Conservation (phyloP, 805 yeast genomes). For the Candida nonsorbophila region DNA sequence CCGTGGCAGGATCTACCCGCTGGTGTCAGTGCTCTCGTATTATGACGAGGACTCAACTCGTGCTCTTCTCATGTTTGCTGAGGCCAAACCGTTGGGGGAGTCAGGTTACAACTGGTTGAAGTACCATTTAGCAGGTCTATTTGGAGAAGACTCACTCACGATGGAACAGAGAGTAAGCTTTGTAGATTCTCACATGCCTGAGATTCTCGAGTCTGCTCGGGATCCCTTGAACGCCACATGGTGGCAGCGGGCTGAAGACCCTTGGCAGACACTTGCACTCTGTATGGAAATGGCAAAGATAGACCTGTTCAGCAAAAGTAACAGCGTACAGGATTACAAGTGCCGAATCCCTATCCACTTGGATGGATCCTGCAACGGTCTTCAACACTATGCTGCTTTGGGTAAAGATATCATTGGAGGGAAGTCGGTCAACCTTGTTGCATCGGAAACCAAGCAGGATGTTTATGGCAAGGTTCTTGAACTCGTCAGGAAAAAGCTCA, state of each 20-base stretch:
- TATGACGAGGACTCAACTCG: conserved; percentile 31
- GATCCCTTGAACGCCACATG: conserved; percentile 23
- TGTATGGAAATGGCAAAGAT: conserved; percentile 26
- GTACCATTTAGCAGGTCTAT: conserved; percentile 33
- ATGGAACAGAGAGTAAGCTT: conserved; percentile 20
- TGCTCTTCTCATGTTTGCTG: conserved; percentile 32
- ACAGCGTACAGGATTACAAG: conserved; percentile 12
- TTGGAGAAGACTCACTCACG: conserved; percentile 22
- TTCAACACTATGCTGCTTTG: conserved; percentile 42
- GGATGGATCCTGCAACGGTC: conserved; percentile 43
- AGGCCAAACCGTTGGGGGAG: conserved; percentile 27
- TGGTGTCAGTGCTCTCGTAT: conserved; percentile 28
- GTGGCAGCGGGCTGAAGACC: conserved; percentile 35
- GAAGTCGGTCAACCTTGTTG: conserved; percentile 29
- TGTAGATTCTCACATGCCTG: conserved; percentile 14
- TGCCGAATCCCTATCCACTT: conserved; percentile 34
- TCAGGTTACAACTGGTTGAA: conserved; percentile 32
- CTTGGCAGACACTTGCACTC: conserved; percentile 34
- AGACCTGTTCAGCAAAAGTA: no score
- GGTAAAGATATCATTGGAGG: conserved; percentile 34
- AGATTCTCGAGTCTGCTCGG: conserved; percentile 21
- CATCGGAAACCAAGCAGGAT: conserved; percentile 17
- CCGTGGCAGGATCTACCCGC: conserved; percentile 37
- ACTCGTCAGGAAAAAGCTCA: conserved; percentile 14
- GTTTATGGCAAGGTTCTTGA: conserved; percentile 28